Percentiles rank a stretch among this genome's conserved stretches.
Conservation (phyloP, 495 filamentous ascomycete genomes). For the Neurospora pannonica region DNA sequence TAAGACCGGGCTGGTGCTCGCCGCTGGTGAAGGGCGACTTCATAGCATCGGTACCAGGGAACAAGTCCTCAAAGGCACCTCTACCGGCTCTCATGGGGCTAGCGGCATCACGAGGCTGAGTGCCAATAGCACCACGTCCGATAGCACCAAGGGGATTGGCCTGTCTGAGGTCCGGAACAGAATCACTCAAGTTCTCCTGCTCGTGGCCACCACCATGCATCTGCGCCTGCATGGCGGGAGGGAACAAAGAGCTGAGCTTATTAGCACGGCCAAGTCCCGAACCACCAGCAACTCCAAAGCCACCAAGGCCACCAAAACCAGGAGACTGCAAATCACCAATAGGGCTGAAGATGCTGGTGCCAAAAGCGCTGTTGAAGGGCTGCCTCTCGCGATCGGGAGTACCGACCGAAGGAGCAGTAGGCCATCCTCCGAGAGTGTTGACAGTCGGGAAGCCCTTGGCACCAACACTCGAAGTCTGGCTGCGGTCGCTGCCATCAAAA, state of each 20-base stretch:
- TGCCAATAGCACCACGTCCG: constrained; percentile 42
- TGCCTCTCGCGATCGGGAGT: constrained; percentile 74
- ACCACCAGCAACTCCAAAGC: constrained; percentile 35
- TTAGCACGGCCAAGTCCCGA: constrained; percentile 57
- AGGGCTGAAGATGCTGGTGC: constrained; percentile 59
- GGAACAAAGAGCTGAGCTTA: constrained; percentile 82
- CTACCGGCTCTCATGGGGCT: constrained; percentile 52
- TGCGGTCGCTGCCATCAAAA: constrained; percentile 71
- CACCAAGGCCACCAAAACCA: constrained; percentile 48
- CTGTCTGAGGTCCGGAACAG: constrained; percentile 41
- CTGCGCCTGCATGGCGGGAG: constrained; percentile 79
- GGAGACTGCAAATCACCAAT: constrained; percentile 70
- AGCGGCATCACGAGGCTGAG: constrained; percentile 45
- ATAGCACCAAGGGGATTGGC: constrained; percentile 43
- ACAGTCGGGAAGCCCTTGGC: constrained; percentile 62
- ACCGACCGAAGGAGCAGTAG: constrained; percentile 48
- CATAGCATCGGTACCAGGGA: constrained; percentile 27
- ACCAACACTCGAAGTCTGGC: constrained; percentile 78
- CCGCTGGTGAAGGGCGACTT: constrained; percentile 24
- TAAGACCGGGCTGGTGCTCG: constrained; percentile 23
- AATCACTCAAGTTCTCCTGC: constrained; percentile 43
- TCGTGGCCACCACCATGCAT: constrained; percentile 50
- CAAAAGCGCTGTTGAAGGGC: constrained; percentile 53
- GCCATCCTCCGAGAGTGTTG: constrained; percentile 60
- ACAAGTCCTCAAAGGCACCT: constrained; percentile 49